phyloP scores from a whole-genome alignment of 768 basidiomycete species.

The Phaeotremella fagi region DNA sequence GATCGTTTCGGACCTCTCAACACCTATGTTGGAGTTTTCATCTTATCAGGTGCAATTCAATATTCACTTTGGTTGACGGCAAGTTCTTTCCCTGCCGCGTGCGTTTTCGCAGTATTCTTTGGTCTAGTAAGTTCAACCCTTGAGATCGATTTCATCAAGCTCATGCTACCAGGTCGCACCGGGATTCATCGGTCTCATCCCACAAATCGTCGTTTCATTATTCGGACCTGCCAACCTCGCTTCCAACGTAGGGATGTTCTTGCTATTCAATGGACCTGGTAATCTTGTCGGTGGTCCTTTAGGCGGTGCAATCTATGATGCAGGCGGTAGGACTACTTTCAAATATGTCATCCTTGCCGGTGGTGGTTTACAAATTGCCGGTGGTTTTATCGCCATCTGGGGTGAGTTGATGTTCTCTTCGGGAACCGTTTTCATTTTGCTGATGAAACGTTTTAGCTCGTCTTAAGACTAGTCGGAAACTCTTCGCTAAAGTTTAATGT shows the following conservation, averaged over 20 bases:
- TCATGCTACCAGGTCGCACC: conserved; percentile 14
- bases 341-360: conserved; percentile 26
- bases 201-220: conserved; percentile 26
- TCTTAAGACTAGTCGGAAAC: conserved; percentile 10
- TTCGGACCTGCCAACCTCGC: conserved; percentile 32
- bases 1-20: conserved; percentile 40
- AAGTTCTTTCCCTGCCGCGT: conserved; percentile 17
- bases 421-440: not conserved
- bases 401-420: conserved; percentile 16
- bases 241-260: conserved; percentile 26
- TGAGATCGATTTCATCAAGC: not conserved
- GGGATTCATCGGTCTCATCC: conserved; percentile 22
- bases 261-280: conserved; percentile 22
- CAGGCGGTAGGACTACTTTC: conserved; percentile 19
- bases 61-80: conserved; percentile 34
- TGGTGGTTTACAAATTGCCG: conserved; percentile 16
- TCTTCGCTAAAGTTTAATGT: conserved; percentile 13
- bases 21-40: conserved; percentile 27
- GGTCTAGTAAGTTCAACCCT: conserved; percentile 14
- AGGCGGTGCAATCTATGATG: conserved; percentile 23
- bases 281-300: conserved; percentile 20
- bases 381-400: conserved; percentile 18
- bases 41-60: conserved; percentile 25
- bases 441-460: conserved; percentile 4
- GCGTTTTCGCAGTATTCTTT: conserved; percentile 28